Evolutionary conservation across 1,284 basidiomycete species (phyloP).

Genomic region (Ceratorhiza oryzae-sativae): DNA sequence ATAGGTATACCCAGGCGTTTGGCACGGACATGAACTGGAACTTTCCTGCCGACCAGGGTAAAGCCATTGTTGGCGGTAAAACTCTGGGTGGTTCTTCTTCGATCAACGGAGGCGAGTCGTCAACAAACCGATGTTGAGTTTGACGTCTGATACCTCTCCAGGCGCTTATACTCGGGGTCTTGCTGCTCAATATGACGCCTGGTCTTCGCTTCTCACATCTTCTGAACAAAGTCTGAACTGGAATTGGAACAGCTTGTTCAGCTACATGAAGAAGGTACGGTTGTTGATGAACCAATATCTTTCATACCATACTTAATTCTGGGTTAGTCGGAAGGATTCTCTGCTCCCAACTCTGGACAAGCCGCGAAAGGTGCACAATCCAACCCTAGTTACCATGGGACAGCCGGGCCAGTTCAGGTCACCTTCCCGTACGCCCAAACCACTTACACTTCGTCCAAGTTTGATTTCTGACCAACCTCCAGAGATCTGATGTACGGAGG

Average conservation of each 20-base stretch:
- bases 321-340: constrained; percentile 59
- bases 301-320: too few relatives aligned
- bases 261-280: constrained; percentile 60
- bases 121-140: neutral
- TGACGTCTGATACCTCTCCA: neutral
- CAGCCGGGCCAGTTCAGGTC: constrained; percentile 62
- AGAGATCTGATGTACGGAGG: constrained; percentile 64
- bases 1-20: constrained; percentile 51
- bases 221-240: constrained; percentile 56
- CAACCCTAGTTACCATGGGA: constrained; percentile 58
- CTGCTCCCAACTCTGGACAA: constrained; percentile 61
- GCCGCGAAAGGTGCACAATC: constrained; percentile 58
- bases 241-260: constrained; percentile 63
- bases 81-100: constrained; percentile 66
- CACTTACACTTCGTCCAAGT: neutral
- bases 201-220: constrained; percentile 59
- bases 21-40: constrained; percentile 58
- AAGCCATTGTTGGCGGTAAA: constrained; percentile 60
- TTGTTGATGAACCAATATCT: too few relatives aligned
- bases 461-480: constrained; percentile 47
- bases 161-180: constrained; percentile 58
- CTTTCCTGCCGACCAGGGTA: constrained; percentile 59
- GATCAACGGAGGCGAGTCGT: constrained; percentile 65
- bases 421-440: constrained; percentile 47
- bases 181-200: constrained; percentile 65